Conservation (phyloP, 345 rosid genomes). For the Gossypium anomalum region DNA sequence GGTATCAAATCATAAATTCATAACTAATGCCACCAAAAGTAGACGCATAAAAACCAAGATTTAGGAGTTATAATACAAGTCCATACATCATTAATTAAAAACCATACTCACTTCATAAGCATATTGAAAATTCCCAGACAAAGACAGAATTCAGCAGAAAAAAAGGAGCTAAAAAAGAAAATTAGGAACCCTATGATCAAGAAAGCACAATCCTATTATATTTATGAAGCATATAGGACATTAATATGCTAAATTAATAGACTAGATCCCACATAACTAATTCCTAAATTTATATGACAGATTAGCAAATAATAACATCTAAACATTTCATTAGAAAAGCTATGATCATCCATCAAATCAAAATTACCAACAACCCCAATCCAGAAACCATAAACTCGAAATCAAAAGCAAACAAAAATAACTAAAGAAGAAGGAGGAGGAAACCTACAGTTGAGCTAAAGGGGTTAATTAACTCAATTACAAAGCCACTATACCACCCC, state of each 20-base stretch:
- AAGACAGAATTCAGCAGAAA: constrained; percentile 1
- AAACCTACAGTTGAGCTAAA: constrained; percentile 15
- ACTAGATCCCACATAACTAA: constrained; percentile 31
- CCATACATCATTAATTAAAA: constrained; percentile 10
- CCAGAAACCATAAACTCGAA: not conserved
- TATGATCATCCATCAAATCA: constrained; percentile 22
- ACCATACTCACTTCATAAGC: not conserved
- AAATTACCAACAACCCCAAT: constrained; percentile 25
- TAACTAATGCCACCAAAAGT: constrained; percentile 16
- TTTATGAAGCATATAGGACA: constrained; percentile 3
- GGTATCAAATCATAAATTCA: not conserved
- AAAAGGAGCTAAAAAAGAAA: constrained; percentile 7
- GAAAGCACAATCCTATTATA: constrained; percentile 14
- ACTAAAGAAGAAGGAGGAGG: constrained; percentile 1
- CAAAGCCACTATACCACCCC: constrained; percentile 6
- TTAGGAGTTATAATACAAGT: constrained; percentile 4
- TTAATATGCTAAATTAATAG: constrained; percentile 15
- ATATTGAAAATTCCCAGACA: constrained; percentile 8
- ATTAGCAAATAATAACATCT: constrained; percentile 22
- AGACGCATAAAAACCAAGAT: constrained; percentile 4
- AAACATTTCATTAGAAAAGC: not conserved
- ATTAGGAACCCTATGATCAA: constrained; percentile 22
- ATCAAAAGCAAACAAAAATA: not conserved
- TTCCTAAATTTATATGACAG: constrained; percentile 16
- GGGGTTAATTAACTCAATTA: constrained; percentile 11